Conservation (phyloP, 129 eudicot genomes). For the Artemisia annua region DNA sequence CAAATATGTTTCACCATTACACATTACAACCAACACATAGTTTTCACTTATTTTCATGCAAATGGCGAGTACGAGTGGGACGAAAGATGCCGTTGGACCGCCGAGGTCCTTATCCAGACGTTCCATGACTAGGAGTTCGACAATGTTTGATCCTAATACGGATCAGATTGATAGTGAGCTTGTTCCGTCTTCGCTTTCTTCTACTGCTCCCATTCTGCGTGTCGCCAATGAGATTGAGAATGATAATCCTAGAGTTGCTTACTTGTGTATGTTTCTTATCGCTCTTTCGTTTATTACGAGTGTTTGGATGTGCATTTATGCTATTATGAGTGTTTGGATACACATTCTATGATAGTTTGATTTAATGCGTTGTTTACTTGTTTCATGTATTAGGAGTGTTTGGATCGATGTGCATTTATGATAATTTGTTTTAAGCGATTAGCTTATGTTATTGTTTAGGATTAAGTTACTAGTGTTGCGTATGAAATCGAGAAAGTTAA, state of each 20-base stretch:
- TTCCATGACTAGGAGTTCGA: conserved; percentile 42
- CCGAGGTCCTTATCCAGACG: conserved; percentile 58
- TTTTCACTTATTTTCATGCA: neutral
- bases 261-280: conserved; percentile 59
- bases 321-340: neutral
- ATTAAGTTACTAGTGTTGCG: no score
- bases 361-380: no score
- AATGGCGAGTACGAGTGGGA: conserved; percentile 97
- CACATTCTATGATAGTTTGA: no score
- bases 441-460: no score
- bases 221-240: conserved; percentile 88
- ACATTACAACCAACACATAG: no score
- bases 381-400: no score
- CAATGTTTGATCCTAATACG: conserved; percentile 54
- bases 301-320: neutral
- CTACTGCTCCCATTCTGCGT: conserved; percentile 82
- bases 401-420: neutral
- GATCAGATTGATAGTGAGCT: conserved; percentile 86
- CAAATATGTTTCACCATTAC: no score
- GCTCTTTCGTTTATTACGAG: neutral
- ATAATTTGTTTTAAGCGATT: no score
- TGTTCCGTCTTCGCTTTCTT: conserved; percentile 86
- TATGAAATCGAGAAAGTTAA: no score
- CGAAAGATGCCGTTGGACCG: conserved; percentile 58
- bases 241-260: conserved; percentile 88